phyloP scores from a whole-genome alignment of 1,284 basidiomycete genomes.

The Sparassis latifolia region DNA sequence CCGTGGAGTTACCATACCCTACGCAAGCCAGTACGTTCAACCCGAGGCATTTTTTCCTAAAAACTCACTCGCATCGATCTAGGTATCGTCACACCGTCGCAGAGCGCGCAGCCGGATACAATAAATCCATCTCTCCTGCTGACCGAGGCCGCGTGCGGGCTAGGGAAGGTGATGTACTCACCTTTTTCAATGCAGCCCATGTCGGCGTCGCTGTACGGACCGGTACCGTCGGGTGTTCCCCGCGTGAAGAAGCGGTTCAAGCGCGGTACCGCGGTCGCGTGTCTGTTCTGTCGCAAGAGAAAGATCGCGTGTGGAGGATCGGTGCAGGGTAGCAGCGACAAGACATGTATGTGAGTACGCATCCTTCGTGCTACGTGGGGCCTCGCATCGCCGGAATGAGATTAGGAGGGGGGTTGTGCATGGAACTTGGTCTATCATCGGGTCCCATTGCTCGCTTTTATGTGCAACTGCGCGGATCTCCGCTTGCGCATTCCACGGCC shows the following conservation, averaged over 20 bases:
- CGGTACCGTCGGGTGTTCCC: not conserved
- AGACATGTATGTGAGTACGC: slow-evolving; percentile 29
- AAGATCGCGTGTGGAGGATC: slow-evolving; percentile 38
- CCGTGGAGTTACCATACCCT: too few species aligned
- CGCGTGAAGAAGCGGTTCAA: slow-evolving; percentile 9
- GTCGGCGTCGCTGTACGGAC: not conserved
- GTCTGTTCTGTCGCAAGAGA: slow-evolving; percentile 34
- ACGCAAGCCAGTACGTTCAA: too few species aligned
- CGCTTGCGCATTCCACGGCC: too few species aligned
- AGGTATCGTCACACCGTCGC: too few species aligned
- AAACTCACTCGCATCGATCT: too few species aligned
- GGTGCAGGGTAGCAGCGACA: slow-evolving; percentile 19
- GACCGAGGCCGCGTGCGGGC: not conserved
- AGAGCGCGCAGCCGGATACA: too few species aligned
- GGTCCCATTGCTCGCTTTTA: too few species aligned
- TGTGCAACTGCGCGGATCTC: too few species aligned
- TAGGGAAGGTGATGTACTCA: not conserved
- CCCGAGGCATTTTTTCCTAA: too few species aligned
- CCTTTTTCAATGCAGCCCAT: not conserved
- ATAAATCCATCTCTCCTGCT: not conserved
- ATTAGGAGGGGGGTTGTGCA: too few species aligned
- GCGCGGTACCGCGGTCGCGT: slow-evolving; percentile 24
- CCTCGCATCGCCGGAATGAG: not conserved
- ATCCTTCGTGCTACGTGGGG: not conserved
- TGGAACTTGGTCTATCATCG: too few species aligned